Evolutionary conservation across 1,139 yeast genomes (phyloP), one percentile per base, ranked within the genome.

Genomic region (Sugiyamaella japonica): DNA sequence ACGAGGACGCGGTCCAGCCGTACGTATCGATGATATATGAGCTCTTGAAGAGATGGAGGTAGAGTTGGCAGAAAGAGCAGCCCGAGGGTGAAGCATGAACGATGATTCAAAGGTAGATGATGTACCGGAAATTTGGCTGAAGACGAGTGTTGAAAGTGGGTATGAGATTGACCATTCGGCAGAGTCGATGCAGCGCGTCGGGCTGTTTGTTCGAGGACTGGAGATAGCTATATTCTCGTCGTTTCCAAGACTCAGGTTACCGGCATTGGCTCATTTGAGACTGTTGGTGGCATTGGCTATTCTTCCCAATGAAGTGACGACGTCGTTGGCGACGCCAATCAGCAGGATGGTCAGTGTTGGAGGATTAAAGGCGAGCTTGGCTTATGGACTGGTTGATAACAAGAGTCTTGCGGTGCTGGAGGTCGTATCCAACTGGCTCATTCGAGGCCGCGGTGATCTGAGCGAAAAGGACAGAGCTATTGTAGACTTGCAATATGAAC

Each of bases 121-220:
- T 44, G 9, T 40, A 25, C 46, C 39, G 6, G 43, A 32, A 16
- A 42, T 52, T 13, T 52, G 55, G 55, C 47, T 52, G 32, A 52
- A 39, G 10, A 48, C 55, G 12, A 23, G 44, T 12, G 9, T 28
- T 3, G 44, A 40, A 36, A 41, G 49, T 15, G 55, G 55, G 5
- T 52, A 40, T 52, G 55, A 52, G n/a, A 52, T 52, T 16, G 55
- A 52, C 20, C 45, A 52, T 29, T 25, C 32, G 5, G 43, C 52
- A 2, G 52, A 48, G 20, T 47, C 55, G 3, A 34, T 36, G n/a
- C 23, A 23, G 6, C 32, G 47, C 7, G 34, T 34, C 5, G 49
- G 42, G 2, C 40, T 42, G 28, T 52, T 52, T 52, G 32, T 52
- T 6, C 25, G 45, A 7, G 49, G 31, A 12, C 32, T 52, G 1